Evolutionary conservation across 805 yeast genomes (phyloP), one percentile per base, ranked within the genome.

Genomic region (Citeromyces nyonsensis): DNA sequence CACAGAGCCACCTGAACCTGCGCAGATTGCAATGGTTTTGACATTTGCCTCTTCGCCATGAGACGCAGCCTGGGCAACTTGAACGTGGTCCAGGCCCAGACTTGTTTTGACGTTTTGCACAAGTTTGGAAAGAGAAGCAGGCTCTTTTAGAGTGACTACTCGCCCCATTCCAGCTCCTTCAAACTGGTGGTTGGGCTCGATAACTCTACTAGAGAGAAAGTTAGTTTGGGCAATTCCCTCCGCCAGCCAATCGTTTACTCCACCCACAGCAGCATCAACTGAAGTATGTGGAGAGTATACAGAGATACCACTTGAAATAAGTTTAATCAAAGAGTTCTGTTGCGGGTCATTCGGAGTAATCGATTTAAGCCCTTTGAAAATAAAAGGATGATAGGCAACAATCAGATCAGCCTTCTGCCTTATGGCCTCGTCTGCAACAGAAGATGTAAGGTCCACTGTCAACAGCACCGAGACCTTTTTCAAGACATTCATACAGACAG

Each of bases 221-320:
- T 27, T 13, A 2, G 40, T 38, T 2, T 50, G 47, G 0, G 51
- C 45, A 3, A 68, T 45, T 5, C 82, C 81, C 26, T 68, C 71
- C 1, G 70, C 79, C 28, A 91, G 61, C 79, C 94, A 91, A 49
- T 85, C 97, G 43, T 91, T 91, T 39, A 91, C 95, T 14, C 98
- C 98, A n/a, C 78, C 80, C 9, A 54, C 52, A 7, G 91, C 91
- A 15, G 96, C 88, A 54, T 91, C 98, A 3, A 91, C 80, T 0
- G 97, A 85, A 1, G 98, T 88, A 48, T 91, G 99, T 15, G 99
- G 98, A 35, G 78, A 78, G 51, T 91, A 91, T 2, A 91, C 98
- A 31, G 85, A 70, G 35, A 91, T 69, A n/a, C 82, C 80, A 37
- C 73, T 65, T 40, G 73, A 75, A 33, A 84, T 75, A 44, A 91